These are phyloP conservation scores for Phytopythium montanum DNA, from an alignment of 352 stramenopile genomes.

Conservation along the genomic window DNA sequence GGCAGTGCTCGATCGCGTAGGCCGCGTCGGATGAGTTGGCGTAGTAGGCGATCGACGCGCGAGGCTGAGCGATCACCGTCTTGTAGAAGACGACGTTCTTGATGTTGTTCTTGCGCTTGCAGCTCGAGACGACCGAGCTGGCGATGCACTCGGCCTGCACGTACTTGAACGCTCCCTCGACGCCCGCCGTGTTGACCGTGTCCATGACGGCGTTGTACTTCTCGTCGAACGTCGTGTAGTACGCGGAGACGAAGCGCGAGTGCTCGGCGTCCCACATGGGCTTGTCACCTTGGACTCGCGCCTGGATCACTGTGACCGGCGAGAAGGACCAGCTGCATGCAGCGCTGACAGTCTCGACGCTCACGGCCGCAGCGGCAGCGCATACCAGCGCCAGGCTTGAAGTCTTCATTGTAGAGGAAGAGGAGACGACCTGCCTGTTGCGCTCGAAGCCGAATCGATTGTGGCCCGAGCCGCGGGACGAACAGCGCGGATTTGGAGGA, in stretches of 20 bases:
- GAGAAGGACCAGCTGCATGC: neutral
- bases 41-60: slow-evolving; percentile 39
- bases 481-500: too few species aligned
- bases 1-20: slow-evolving; percentile 40
- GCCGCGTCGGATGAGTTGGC: slow-evolving; percentile 18
- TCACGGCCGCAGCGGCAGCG: neutral
- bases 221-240: slow-evolving; percentile 33
- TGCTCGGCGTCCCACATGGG: slow-evolving; percentile 9
- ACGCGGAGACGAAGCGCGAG: slow-evolving; percentile 30
- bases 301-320: slow-evolving; percentile 37
- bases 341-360: neutral
- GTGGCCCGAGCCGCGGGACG: neutral
- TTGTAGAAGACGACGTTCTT: slow-evolving; percentile 62
- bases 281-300: slow-evolving; percentile 45
- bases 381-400: neutral
- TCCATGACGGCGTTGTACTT: slow-evolving; percentile 39
- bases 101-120: slow-evolving; percentile 54
- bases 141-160: slow-evolving; percentile 64
- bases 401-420: neutral
- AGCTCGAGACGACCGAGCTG: slow-evolving; percentile 26
- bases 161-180: slow-evolving; percentile 61
- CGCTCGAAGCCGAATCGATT: neutral
- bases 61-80: slow-evolving; percentile 42
- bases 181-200: slow-evolving; percentile 46
- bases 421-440: neutral